Evolutionary conservation across 225 moss, liverwort and hornwort species (phyloP), one percentile per base, ranked within the genome.

Genomic region (Neckera pumila): DNA sequence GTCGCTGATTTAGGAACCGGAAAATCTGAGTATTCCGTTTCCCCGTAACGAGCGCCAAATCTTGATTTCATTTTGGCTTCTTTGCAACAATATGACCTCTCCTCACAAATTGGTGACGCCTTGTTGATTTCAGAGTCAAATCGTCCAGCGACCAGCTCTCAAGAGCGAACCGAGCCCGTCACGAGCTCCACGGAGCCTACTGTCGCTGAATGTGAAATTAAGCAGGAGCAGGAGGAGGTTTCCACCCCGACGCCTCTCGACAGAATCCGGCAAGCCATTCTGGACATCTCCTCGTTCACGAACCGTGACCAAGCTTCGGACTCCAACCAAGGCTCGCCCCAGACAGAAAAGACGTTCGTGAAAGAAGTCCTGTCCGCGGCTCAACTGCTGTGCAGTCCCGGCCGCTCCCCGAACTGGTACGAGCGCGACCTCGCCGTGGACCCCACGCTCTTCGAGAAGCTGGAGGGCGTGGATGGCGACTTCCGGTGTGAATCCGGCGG

Each of bases 401-500:
- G 90, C 45, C 86, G 89, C 21, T 93, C 92, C 36, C 93, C 92
- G 42, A 88, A 90, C 61, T 93, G 93, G 93, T 89, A 90, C 86
- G 87, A 91, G 80, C 90, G 86, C n/a, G 89, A 93, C 70, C 89
- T 93, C 20, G 93, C 90, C 19, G 88, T 93, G 31, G 93, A 93
- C 43, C 93, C 90, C 11, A 81, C 89, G 12, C 89, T 93, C 71
- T 93, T 93, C 43, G 93, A 92, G 62, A 92, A 65, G 47, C 90
- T 93, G 71, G 93, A 93, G 86, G 90, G 77, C 17, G 89, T 90
- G 31, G 87, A 86, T 36, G 89, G 73, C 34, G 92, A 61, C 57
- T 88, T 88, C 76, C 38, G 76, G 19, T 89, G 89, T 18, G 90
- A 89, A 72, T 91, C 87, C 10, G 93, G 92, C 43, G 92, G 92